Percentiles rank a stretch among this genome's conserved stretches.
Conservation (phyloP, 208 protist species). For the Leptomonas seymouri region DNA sequence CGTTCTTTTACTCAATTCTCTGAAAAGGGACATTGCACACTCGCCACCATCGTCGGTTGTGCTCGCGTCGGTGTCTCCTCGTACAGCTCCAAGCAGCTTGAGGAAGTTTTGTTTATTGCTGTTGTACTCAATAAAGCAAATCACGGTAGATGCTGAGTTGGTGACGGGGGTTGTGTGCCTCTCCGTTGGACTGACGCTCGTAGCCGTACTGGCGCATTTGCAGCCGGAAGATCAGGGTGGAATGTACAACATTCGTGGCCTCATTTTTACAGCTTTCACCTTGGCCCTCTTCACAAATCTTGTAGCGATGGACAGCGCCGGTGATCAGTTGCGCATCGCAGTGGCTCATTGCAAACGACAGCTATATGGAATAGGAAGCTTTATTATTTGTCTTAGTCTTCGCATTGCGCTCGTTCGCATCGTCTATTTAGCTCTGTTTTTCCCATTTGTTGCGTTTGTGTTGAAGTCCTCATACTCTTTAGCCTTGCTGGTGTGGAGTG, state of each 20-base stretch:
- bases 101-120: constrained; percentile 52
- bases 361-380: constrained; percentile 50
- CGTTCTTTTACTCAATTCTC: constrained; percentile 25
- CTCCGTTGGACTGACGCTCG: constrained; percentile 36
- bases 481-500: constrained; percentile 38
- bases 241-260: constrained; percentile 74
- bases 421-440: constrained; percentile 44
- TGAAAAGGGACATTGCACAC: background rate
- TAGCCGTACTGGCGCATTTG: constrained; percentile 38
- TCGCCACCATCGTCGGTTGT: background rate
- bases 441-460: constrained; percentile 50
- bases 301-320: constrained; percentile 32
- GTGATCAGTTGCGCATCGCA: constrained; percentile 43
- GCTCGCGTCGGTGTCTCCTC: background rate
- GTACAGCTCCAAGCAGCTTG: constrained; percentile 13
- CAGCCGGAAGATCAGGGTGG: constrained; percentile 55
- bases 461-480: constrained; percentile 42
- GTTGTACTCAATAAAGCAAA: constrained; percentile 38
- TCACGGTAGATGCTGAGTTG: constrained; percentile 32
- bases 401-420: constrained; percentile 34
- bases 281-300: constrained; percentile 58
- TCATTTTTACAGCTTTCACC: constrained; percentile 60
- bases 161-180: constrained; percentile 21
- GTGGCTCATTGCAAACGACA: constrained; percentile 50
- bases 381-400: constrained; percentile 42